A percentile compares a stretch with the other conserved stretches of the same genome.
These are phyloP conservation scores for Clitoria ternatea DNA, from an alignment of 306 rosid species.

Conservation along the genomic window DNA sequence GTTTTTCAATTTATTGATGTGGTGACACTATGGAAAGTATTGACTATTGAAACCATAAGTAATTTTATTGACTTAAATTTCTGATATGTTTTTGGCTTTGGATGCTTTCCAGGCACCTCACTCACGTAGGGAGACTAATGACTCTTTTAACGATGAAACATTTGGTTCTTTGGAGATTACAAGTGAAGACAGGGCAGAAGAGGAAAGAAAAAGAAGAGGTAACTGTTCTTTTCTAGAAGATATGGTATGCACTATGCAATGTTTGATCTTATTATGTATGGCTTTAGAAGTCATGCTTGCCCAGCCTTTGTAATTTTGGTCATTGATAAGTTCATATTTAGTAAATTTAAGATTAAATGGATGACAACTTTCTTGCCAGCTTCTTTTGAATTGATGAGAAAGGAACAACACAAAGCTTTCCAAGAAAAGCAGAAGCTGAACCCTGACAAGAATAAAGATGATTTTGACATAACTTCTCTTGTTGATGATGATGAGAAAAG, in stretches of 20 bases:
- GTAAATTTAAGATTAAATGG: slow-evolving; percentile 16
- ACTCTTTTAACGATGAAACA: slow-evolving; percentile 71
- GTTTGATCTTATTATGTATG: slow-evolving; percentile 5
- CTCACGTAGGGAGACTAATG: slow-evolving; percentile 57
- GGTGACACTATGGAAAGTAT: slow-evolving; percentile 7
- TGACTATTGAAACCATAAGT: slow-evolving; percentile 3
- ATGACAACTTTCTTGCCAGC: slow-evolving; percentile 49
- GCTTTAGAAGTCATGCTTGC: not conserved
- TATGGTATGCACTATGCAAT: not conserved
- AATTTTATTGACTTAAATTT: slow-evolving; percentile 12
- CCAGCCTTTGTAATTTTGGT: slow-evolving; percentile 12
- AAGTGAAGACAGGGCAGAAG: slow-evolving; percentile 83
- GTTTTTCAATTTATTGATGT: slow-evolving; percentile 13
- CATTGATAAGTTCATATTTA: not conserved
- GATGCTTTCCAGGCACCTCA: slow-evolving; percentile 76
- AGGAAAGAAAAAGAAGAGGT: slow-evolving; percentile 99
- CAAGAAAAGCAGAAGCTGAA: slow-evolving; percentile 64
- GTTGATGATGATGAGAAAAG: slow-evolving; percentile 50
- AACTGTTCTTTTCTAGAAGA: slow-evolving; percentile 22
- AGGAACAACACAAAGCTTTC: slow-evolving; percentile 79
- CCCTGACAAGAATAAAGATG: slow-evolving; percentile 49
- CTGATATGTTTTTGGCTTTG: not conserved
- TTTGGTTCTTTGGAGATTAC: slow-evolving; percentile 82
- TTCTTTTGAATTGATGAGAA: slow-evolving; percentile 89
- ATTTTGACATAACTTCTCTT: slow-evolving; percentile 53